Evolutionary conservation across 2,329 filamentous ascomycete species (phyloP).

Genomic region (Dactylellina sp.): DNA sequence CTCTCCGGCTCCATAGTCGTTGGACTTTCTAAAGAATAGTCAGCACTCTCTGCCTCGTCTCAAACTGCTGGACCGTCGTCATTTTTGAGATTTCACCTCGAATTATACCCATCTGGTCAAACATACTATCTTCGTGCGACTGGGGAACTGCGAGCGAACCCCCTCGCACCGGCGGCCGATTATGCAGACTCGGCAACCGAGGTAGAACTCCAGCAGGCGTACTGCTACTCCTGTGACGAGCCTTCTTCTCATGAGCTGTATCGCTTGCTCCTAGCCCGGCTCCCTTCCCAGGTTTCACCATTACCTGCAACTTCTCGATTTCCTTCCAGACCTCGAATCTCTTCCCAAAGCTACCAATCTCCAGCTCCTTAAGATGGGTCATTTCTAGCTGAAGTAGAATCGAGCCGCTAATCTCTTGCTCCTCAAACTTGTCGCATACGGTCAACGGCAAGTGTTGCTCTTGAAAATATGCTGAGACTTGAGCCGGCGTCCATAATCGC

Average conservation of each 20-base stretch:
- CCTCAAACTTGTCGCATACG: constrained; percentile 92
- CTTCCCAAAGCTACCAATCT: constrained; percentile 61
- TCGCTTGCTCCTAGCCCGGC: constrained; percentile 15
- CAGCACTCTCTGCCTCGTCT: constrained; percentile 7
- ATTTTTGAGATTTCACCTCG: constrained; percentile 33
- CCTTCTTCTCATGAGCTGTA: constrained; percentile 31
- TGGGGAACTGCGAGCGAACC: constrained; percentile 41
- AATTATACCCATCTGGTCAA: constrained; percentile 43
- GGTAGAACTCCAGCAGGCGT: constrained; percentile 59
- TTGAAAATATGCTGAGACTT: constrained; percentile 90
- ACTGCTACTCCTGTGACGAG: constrained; percentile 58
- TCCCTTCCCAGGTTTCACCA: constrained; percentile 35
- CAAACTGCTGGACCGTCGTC: not conserved
- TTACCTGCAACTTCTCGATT: constrained; percentile 59
- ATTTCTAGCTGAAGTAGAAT: constrained; percentile 73
- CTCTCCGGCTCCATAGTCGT: constrained; percentile 30
- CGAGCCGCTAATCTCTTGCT: constrained; percentile 95
- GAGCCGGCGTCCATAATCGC: constrained; percentile 79
- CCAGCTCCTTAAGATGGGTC: constrained; percentile 60
- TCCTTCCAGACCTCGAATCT: constrained; percentile 61
- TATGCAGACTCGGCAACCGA: constrained; percentile 60
- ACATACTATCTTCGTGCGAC: constrained; percentile 37
- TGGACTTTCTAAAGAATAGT: constrained; percentile 37
- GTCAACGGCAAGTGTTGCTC: constrained; percentile 84
- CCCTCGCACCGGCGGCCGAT: constrained; percentile 56